Conservation (phyloP, 1,284 basidiomycete genomes). For the Boletus mariae region DNA sequence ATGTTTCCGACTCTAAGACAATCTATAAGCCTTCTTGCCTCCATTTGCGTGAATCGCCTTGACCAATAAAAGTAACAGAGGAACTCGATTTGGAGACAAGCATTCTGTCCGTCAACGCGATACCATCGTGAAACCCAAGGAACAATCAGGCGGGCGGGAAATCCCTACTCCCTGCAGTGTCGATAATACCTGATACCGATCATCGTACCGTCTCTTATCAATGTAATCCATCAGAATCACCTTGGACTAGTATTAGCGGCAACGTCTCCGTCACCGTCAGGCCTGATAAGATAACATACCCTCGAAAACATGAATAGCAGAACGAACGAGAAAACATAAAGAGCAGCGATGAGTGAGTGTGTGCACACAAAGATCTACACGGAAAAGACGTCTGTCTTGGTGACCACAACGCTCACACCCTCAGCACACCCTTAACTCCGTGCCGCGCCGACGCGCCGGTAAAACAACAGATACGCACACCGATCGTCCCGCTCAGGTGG, state of each 20-base stretch:
- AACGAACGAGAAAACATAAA: background rate
- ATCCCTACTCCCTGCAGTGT: too few relatives aligned
- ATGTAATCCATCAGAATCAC: background rate
- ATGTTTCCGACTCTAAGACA: too few relatives aligned
- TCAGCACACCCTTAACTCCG: conserved; percentile 16
- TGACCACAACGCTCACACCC: background rate
- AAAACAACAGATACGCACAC: conserved; percentile 89
- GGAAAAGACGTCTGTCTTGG: background rate
- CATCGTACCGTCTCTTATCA: too few relatives aligned
- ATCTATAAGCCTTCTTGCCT: too few relatives aligned
- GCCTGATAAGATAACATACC: background rate
- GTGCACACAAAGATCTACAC: background rate
- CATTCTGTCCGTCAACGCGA: too few relatives aligned
- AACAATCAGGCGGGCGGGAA: too few relatives aligned
- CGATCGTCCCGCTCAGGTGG: conserved; percentile 57
- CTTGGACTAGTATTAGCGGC: background rate
- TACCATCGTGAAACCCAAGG: too few relatives aligned
- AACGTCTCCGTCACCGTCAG: background rate
- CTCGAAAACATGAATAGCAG: background rate
- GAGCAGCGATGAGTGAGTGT: background rate
- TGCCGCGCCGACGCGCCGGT: conserved; percentile 43
- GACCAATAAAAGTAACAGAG: too few relatives aligned
- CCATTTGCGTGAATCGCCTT: too few relatives aligned
- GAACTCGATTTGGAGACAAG: too few relatives aligned
- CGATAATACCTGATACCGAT: too few relatives aligned